Evolutionary conservation across 108 stramenopile genomes (phyloP), one percentile per base, ranked within the genome.

Genomic region (Stephanodiscus minutulus): DNA sequence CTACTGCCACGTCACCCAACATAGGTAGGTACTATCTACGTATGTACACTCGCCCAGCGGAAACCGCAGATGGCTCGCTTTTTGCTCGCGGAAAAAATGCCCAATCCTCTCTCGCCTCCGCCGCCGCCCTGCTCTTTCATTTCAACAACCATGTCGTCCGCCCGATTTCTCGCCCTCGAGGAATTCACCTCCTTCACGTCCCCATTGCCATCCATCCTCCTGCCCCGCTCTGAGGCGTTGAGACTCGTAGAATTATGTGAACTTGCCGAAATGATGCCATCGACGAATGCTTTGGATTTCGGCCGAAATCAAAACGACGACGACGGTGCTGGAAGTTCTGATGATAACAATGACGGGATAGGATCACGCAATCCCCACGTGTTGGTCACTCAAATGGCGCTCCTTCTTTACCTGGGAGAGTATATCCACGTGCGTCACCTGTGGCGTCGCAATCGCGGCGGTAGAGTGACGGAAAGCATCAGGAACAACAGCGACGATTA

Each of bases 351-450:
- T 37, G 59, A 39, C 59, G 39, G 36, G 33, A 24, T 25, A 33
- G 55, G 17, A 15, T 36, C 29, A 33, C 20, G 1, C 21, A 70
- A 60, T 47, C 63, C 70, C 9, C 46, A 49, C 31, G 12, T 65
- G 37, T 31, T 64, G 27, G 72, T 82, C 31, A 66, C 70, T 28
- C 60, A 82, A 63, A 82, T 82, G 81, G 81, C 81, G 5, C 58
- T 73, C 35, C 52, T 82, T 44, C 58, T 82, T 3, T 70, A 74
- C 73, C 62, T 82, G 58, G 74, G 70, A 20, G 82, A 82, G 47
- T 82, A 79, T 17, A 50, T 31, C 25, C 82, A 82, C 67, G 82
- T 73, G 18, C 66, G 66, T 36, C 77, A 82, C 64, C 64, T 79
- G 31, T 82, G 77, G 74, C 61, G 73, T 56, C 73, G 77, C 37